phyloP scores from a whole-genome alignment of 768 basidiomycete genomes.

The Lactifluus hygrophoroides region DNA sequence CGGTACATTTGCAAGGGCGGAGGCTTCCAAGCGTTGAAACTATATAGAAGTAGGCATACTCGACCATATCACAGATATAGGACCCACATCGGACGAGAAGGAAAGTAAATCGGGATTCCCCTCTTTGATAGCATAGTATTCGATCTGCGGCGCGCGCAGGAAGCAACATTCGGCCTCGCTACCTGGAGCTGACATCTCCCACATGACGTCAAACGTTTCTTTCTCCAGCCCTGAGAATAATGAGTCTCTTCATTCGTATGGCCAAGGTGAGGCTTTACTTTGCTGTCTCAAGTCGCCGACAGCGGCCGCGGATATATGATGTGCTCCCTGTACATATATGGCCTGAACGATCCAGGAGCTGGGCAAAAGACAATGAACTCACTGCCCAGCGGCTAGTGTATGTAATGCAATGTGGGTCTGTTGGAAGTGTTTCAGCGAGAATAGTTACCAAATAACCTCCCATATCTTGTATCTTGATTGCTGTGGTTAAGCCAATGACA shows the following conservation, averaged over 20 bases:
- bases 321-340: conserved; percentile 62
- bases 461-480: conserved; percentile 56
- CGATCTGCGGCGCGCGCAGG: conserved; percentile 52
- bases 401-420: conserved; percentile 60
- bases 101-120: conserved; percentile 31
- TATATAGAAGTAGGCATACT: conserved; percentile 21
- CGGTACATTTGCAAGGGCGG: conserved; percentile 31
- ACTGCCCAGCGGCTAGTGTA: conserved; percentile 85
- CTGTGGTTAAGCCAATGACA: conserved; percentile 71
- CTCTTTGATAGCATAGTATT: conserved; percentile 42
- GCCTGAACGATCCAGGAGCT: neutral
- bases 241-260: neutral
- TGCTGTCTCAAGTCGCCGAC: conserved; percentile 37
- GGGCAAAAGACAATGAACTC: conserved; percentile 23
- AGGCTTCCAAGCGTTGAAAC: conserved; percentile 33
- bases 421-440: conserved; percentile 63
- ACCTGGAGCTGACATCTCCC: conserved; percentile 58
- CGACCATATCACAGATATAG: neutral
- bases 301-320: conserved; percentile 51
- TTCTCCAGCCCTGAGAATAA: conserved; percentile 47
- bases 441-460: conserved; percentile 57
- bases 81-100: conserved; percentile 29
- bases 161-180: conserved; percentile 51
- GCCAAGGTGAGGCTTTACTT: conserved; percentile 33
- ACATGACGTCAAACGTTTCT: conserved; percentile 69